Percentiles rank a stretch among this genome's conserved stretches.
Conservation (phyloP, 2,329 filamentous ascomycete genomes). For the Cercospora citrullina region DNA sequence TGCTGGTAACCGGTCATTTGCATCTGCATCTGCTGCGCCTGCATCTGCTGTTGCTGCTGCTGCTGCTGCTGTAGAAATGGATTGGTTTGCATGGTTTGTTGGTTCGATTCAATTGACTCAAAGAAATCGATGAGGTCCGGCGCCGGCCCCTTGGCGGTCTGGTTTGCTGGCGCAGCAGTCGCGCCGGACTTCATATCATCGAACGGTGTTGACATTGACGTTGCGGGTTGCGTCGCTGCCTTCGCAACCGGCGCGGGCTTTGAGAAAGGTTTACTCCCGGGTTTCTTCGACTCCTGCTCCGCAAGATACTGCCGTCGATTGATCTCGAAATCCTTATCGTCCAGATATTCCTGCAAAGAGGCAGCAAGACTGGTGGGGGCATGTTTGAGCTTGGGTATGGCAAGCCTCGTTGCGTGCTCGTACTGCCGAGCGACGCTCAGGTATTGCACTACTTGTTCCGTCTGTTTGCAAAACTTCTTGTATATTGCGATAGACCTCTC, state of each 20-base stretch:
- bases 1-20: constrained; percentile 50
- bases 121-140: constrained; percentile 92
- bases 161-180: constrained; percentile 25
- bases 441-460: constrained; percentile 88
- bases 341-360: constrained; percentile 89
- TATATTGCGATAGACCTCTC: constrained; percentile 91
- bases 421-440: constrained; percentile 83
- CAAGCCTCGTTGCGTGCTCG: constrained; percentile 86
- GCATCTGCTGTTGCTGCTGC: constrained; percentile 28
- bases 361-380: constrained; percentile 87
- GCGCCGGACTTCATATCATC: constrained; percentile 29
- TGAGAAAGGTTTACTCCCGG: constrained; percentile 41
- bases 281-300: constrained; percentile 72
- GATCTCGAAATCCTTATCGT: constrained; percentile 91
- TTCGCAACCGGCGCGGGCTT: constrained; percentile 41
- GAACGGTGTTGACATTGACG: constrained; percentile 32
- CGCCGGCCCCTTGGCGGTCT: constrained; percentile 60
- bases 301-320: constrained; percentile 89
- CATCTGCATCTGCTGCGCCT: constrained; percentile 25
- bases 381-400: constrained; percentile 96
- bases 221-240: constrained; percentile 43
- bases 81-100: constrained; percentile 58
- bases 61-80: constrained; percentile 30
- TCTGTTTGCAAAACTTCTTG: constrained; percentile 86
- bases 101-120: constrained; percentile 86